Evolutionary conservation across 768 basidiomycete species (phyloP).

Genomic region (Tricholoma bakamatsutake): DNA sequence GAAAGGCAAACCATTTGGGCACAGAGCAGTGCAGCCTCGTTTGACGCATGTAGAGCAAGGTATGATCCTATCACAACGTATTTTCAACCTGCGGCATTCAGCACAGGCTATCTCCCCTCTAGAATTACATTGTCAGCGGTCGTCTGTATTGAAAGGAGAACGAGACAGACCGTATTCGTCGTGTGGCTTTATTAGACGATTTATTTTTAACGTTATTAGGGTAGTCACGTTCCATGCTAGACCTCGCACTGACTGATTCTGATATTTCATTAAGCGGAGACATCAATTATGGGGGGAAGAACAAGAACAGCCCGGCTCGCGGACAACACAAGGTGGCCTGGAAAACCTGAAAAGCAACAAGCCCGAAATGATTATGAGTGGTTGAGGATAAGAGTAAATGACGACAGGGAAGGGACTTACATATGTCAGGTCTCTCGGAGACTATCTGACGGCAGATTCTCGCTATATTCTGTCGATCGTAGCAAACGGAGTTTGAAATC

Average conservation of each 20-base stretch:
- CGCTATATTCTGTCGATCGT: too few relatives aligned
- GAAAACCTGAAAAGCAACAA: background rate
- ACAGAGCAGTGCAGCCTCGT: constrained; percentile 44
- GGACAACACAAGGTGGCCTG: background rate
- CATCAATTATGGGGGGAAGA: background rate
- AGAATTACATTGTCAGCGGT: background rate
- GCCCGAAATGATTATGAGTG: too few relatives aligned
- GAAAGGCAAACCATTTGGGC: constrained; percentile 42
- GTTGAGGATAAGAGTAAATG: too few relatives aligned
- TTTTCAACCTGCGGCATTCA: constrained; percentile 39
- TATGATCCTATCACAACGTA: constrained; percentile 32
- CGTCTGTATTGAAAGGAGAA: background rate
- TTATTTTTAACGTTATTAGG: background rate
- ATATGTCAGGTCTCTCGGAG: too few relatives aligned
- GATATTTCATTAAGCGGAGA: background rate
- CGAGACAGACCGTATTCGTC: constrained; percentile 30
- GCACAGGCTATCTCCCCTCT: constrained; percentile 40
- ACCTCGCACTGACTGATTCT: background rate
- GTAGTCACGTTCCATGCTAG: background rate
- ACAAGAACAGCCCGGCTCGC: background rate
- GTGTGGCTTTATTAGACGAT: constrained; percentile 29
- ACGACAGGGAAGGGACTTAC: too few relatives aligned
- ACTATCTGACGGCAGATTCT: too few relatives aligned
- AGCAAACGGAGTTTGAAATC: too few relatives aligned
- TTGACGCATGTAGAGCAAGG: constrained; percentile 47